phyloP scores from a whole-genome alignment of 164 flowering plant species.

The Houttuynia cordata region DNA sequence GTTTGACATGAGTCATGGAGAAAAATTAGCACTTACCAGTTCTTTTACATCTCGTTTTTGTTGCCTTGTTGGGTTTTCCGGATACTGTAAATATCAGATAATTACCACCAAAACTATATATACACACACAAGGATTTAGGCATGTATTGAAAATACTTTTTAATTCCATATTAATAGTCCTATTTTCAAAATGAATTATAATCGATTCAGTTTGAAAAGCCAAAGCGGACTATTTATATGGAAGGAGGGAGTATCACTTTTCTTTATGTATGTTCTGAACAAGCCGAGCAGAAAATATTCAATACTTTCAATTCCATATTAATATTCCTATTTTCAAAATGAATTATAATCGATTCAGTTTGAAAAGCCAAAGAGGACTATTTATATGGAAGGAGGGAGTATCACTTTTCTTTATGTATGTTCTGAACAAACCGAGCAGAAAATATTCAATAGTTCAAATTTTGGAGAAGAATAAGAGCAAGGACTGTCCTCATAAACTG shows the following conservation, averaged over 20 bases:
- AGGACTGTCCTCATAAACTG: background rate
- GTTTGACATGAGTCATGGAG: background rate
- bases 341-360: too few species aligned
- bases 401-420: background rate
- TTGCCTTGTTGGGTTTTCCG: constrained; percentile 82
- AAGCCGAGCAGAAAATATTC: too few species aligned
- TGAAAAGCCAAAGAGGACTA: too few species aligned
- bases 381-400: too few species aligned
- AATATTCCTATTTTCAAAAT: too few species aligned
- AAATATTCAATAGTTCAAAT: background rate
- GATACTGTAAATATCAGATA: constrained; percentile 41
- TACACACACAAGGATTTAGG: background rate
- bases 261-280: background rate
- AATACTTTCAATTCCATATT: too few species aligned
- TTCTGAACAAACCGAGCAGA: background rate
- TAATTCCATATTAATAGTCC: too few species aligned
- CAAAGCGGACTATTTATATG: too few species aligned
- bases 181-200: too few species aligned
- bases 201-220: too few species aligned
- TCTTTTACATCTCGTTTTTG: constrained; percentile 91
- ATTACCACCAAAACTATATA: background rate
- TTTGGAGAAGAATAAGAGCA: background rate
- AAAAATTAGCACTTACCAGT: constrained; percentile 33
- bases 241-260: too few species aligned
- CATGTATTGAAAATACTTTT: too few species aligned